Percentiles rank a stretch among this genome's conserved stretches.
Evolutionary conservation across 352 stramenopile genomes (phyloP).

Genomic region (Thalassiosira hispida): DNA sequence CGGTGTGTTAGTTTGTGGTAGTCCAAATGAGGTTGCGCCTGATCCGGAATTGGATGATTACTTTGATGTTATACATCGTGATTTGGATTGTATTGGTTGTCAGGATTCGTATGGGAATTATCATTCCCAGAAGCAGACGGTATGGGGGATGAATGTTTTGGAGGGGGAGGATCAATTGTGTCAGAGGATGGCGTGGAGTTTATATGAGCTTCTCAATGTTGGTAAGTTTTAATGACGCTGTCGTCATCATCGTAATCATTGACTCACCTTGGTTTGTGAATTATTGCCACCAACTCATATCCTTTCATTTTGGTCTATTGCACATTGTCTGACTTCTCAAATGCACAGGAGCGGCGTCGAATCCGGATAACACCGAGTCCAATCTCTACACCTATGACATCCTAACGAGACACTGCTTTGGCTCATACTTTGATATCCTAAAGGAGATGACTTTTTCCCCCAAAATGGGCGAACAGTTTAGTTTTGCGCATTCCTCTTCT

Average conservation of each 20-base stretch:
- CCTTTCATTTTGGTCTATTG: too few relatives aligned
- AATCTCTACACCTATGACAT: conserved; percentile 78
- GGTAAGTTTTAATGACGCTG: conserved; percentile 35
- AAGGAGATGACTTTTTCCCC: conserved; percentile 66
- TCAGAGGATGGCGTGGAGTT: conserved; percentile 67
- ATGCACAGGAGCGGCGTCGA: conserved; percentile 25
- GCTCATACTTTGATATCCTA: conserved; percentile 74
- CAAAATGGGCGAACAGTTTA: conserved; percentile 63
- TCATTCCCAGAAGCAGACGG: conserved; percentile 52
- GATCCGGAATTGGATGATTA: conserved; percentile 63
- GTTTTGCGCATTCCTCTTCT: conserved; percentile 41
- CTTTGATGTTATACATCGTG: conserved; percentile 61
- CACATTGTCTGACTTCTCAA: conserved; percentile 37
- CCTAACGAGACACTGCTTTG: conserved; percentile 80
- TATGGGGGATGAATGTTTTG: conserved; percentile 61
- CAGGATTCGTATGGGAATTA: conserved; percentile 49
- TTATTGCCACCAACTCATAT: too few relatives aligned
- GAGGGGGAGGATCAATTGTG: conserved; percentile 73
- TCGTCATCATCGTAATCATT: too few relatives aligned
- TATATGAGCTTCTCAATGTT: conserved; percentile 72
- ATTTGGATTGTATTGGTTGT: conserved; percentile 59
- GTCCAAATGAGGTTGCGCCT: conserved; percentile 60
- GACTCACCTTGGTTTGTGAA: too few relatives aligned
- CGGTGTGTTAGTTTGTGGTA: conserved; percentile 60
- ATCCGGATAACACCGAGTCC: conserved; percentile 56